A percentile compares a stretch with the other conserved stretches of the same genome.
phyloP scores from a whole-genome alignment of 139 green algal genomes.

The Desmodesmus armatus region DNA sequence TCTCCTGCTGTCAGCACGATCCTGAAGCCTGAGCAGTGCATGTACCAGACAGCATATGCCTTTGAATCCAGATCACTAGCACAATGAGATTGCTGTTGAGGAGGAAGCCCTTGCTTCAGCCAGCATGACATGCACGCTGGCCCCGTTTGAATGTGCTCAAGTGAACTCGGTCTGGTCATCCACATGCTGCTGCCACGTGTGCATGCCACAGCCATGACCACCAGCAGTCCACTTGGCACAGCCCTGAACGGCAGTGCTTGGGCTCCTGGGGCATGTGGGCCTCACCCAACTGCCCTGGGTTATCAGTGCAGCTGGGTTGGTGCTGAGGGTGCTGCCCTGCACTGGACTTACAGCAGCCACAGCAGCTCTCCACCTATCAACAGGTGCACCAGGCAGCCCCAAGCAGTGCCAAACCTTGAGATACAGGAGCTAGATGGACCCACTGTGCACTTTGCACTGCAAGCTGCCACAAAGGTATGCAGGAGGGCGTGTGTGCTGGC shows the following conservation, averaged over 20 bases:
- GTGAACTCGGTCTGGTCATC: too few species aligned
- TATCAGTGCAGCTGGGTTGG: conserved; percentile 33
- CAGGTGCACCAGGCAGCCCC: conserved; percentile 18
- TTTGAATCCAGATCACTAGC: too few species aligned
- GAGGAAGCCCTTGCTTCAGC: too few species aligned
- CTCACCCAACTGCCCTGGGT: background rate
- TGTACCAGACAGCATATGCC: too few species aligned
- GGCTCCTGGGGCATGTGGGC: conserved; percentile 14
- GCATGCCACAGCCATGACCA: too few species aligned
- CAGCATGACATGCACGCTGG: too few species aligned
- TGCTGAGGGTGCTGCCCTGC: conserved; percentile 3
- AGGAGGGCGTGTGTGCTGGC: background rate
- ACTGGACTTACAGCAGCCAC: conserved; percentile 25
- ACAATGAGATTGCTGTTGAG: too few species aligned
- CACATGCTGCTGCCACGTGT: too few species aligned
- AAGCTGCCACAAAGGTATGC: conserved; percentile 11
- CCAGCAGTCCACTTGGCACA: background rate
- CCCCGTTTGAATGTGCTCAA: too few species aligned
- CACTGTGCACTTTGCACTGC: conserved; percentile 26
- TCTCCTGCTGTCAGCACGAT: too few species aligned
- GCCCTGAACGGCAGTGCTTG: conserved; percentile 12
- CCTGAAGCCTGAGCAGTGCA: too few species aligned
- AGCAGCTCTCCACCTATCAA: background rate
- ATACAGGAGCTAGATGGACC: background rate
- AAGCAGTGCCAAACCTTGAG: conserved; percentile 9